Percentiles rank a stretch among this genome's conserved stretches.
Evolutionary conservation across 2,329 filamentous ascomycete genomes (phyloP).

Genomic region (Blastomyces parvus): DNA sequence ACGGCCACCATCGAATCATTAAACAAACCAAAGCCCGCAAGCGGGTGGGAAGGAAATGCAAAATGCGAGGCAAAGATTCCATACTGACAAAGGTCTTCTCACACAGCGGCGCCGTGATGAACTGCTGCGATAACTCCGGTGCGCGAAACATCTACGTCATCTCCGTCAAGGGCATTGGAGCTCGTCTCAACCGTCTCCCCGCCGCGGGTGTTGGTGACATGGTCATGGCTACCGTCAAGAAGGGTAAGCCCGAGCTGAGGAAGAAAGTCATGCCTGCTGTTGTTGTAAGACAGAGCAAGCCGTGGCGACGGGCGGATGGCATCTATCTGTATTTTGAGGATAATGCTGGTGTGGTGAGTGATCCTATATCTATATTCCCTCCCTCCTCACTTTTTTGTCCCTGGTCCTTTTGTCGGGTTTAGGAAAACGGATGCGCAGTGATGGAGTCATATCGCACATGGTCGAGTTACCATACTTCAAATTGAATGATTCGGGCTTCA

Average conservation of each 20-base stretch:
- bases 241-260: slow-evolving; percentile 99
- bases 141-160: slow-evolving; percentile 99
- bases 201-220: slow-evolving; percentile 98
- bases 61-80: neutral
- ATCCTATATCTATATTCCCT: neutral
- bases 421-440: neutral
- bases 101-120: slow-evolving; percentile 92
- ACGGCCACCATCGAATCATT: neutral
- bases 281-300: slow-evolving; percentile 97
- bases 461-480: neutral
- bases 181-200: slow-evolving; percentile 92
- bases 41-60: neutral
- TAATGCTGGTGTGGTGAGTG: slow-evolving; percentile 94
- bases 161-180: slow-evolving; percentile 97
- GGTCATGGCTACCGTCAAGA: slow-evolving; percentile 99
- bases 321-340: slow-evolving; percentile 99
- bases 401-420: neutral
- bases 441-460: neutral
- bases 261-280: slow-evolving; percentile 99
- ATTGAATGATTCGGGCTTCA: neutral
- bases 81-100: neutral
- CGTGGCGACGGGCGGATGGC: slow-evolving; percentile 97
- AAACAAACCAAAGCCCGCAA: neutral
- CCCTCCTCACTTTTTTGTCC: slow-evolving; percentile 3
- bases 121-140: slow-evolving; percentile 99